Percentiles rank a stretch among this genome's conserved stretches.
Conservation (phyloP, 768 basidiomycete species). For the Chlorophyllum brunneum region DNA sequence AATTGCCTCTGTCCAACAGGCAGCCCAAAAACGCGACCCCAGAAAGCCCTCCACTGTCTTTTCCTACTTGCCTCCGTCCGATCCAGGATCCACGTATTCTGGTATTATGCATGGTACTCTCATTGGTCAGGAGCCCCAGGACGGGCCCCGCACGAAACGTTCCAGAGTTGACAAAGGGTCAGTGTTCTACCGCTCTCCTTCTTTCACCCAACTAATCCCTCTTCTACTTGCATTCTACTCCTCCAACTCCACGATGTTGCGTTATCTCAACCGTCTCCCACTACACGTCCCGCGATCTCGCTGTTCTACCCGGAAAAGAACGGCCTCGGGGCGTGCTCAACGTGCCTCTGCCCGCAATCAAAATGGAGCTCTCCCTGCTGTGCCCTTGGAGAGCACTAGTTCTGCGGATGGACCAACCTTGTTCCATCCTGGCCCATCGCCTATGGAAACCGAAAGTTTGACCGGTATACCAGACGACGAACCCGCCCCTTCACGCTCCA, state of each 20-base stretch:
- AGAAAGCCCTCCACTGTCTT: constrained; percentile 65
- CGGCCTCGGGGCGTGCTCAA: constrained; percentile 64
- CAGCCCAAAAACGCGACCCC: constrained; percentile 72
- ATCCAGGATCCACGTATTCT: constrained; percentile 87
- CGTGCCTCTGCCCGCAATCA: constrained; percentile 68
- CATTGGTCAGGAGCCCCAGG: constrained; percentile 59
- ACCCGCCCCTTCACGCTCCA: constrained; percentile 59
- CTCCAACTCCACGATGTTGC: constrained; percentile 15
- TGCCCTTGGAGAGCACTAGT: constrained; percentile 37
- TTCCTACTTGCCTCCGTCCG: constrained; percentile 80
- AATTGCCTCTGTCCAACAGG: constrained; percentile 64
- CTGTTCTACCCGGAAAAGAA: constrained; percentile 32
- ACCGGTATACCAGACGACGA: constrained; percentile 57
- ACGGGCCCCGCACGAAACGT: constrained; percentile 69
- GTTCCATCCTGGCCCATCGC: constrained; percentile 22
- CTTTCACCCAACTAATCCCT: constrained; percentile 18
- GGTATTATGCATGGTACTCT: constrained; percentile 67
- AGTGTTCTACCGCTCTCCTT: constrained; percentile 28
- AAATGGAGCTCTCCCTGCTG: constrained; percentile 37
- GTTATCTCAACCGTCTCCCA: constrained; percentile 21
- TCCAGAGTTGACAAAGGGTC: constrained; percentile 72
- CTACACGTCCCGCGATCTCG: constrained; percentile 17
- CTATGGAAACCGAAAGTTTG: constrained; percentile 42
- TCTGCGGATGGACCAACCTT: constrained; percentile 32
- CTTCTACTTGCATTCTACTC: constrained; percentile 15